Evolutionary conservation across 2,329 filamentous ascomycete species (phyloP).

Genomic region (Stylonectria norvegica): DNA sequence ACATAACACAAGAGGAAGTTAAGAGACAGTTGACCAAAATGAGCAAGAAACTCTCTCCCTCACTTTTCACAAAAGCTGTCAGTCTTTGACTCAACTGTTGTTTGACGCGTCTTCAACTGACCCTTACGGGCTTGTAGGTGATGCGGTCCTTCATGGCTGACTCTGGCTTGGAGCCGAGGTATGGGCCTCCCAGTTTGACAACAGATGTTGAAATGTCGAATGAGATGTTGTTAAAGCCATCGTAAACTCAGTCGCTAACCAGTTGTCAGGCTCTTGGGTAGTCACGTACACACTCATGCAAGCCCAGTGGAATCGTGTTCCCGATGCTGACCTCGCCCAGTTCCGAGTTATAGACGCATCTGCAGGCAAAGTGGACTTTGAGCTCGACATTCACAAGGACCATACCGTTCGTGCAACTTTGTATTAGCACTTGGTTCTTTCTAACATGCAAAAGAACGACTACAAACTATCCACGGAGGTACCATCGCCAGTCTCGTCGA

Average conservation of each 20-base stretch:
- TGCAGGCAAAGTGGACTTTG: slow-evolving; percentile 69
- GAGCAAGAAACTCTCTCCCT: slow-evolving; percentile 34
- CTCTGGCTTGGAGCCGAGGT: slow-evolving; percentile 89
- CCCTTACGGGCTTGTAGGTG: slow-evolving; percentile 52
- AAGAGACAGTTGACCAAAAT: slow-evolving; percentile 14
- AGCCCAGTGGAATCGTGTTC: rapidly evolving
- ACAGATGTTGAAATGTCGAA: background rate
- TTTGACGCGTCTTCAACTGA: slow-evolving; percentile 2
- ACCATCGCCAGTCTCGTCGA: slow-evolving; percentile 75
- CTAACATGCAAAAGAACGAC: slow-evolving; percentile 54
- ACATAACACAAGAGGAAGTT: too few relatives aligned
- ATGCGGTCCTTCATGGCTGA: slow-evolving; percentile 81
- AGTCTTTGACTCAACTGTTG: background rate
- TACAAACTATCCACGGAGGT: slow-evolving; percentile 74
- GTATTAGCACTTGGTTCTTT: background rate
- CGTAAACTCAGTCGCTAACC: background rate
- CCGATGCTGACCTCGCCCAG: slow-evolving; percentile 36
- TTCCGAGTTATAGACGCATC: slow-evolving; percentile 63
- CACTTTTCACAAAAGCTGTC: slow-evolving; percentile 36
- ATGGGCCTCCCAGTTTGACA: slow-evolving; percentile 11
- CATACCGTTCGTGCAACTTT: slow-evolving; percentile 58
- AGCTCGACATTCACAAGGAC: slow-evolving; percentile 69
- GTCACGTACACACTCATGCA: slow-evolving; percentile 15
- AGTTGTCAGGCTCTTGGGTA: slow-evolving; percentile 27
- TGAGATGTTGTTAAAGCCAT: slow-evolving; percentile 1